Percentiles rank a stretch among this genome's conserved stretches.
Evolutionary conservation across 2,329 filamentous ascomycete genomes (phyloP).

Genomic region (Orbilia quercus): DNA sequence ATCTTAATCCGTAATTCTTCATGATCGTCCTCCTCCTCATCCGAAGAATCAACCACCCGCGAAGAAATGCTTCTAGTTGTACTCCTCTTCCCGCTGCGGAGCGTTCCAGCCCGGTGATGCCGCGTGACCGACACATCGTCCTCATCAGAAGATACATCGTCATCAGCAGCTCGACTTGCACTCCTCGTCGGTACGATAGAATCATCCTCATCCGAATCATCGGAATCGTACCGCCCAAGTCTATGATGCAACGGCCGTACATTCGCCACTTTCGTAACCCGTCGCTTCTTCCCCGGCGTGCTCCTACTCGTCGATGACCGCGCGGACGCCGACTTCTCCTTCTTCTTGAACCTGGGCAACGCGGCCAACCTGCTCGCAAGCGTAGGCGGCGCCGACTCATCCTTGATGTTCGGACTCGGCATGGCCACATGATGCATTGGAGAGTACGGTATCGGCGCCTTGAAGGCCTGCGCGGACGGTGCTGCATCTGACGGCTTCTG

Average conservation of each 20-base stretch:
- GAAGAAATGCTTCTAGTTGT: slow-evolving; percentile 77
- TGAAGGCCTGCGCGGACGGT: slow-evolving; percentile 64
- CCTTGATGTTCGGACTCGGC: slow-evolving; percentile 72
- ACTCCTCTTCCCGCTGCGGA: slow-evolving; percentile 83
- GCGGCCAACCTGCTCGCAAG: slow-evolving; percentile 71
- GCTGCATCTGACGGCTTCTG: slow-evolving; percentile 81
- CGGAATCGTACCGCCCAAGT: slow-evolving; percentile 77
- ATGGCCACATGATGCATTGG: slow-evolving; percentile 71
- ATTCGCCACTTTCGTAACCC: slow-evolving; percentile 72
- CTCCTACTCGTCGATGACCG: slow-evolving; percentile 69
- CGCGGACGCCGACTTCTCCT: slow-evolving; percentile 70
- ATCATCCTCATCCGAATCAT: slow-evolving; percentile 73
- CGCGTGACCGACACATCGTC: slow-evolving; percentile 26
- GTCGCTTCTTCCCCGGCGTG: slow-evolving; percentile 62
- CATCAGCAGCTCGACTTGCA: slow-evolving; percentile 30
- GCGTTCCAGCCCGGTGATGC: slow-evolving; percentile 17
- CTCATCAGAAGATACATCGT: slow-evolving; percentile 49
- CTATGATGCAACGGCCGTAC: slow-evolving; percentile 83
- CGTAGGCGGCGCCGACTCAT: slow-evolving; percentile 67
- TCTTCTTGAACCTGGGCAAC: slow-evolving; percentile 78
- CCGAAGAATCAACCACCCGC: slow-evolving; percentile 72
- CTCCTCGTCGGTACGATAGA: slow-evolving; percentile 55
- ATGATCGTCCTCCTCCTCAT: slow-evolving; percentile 59
- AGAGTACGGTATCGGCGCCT: slow-evolving; percentile 69
- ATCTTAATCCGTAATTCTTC: slow-evolving; percentile 36